Base-by-base conservation (phyloP, 108 stramenopile genomes). In the Epipyxis sp. region DNA sequence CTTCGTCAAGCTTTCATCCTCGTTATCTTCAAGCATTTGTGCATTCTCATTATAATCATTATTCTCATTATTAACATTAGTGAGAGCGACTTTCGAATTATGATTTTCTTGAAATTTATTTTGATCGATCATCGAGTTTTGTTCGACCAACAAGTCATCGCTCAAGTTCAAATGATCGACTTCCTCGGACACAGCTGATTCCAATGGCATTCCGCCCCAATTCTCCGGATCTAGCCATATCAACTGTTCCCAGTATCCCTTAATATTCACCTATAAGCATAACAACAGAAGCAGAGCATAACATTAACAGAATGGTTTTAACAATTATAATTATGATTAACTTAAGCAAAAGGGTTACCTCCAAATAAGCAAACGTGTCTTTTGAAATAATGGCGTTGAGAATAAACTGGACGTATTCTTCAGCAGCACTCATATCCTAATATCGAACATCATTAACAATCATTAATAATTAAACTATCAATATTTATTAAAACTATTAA, bases 181-280 rank as follows among this genome's bases (percentile, higher is more conserved):
- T 69, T 84, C 83, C 78, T 81, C 83, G 71, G 68, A 78, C 59
- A 88, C 86, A 25, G 77, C 78, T 57, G 88, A 82, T 58, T 91
- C 90, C 59, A 94, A 86, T 44, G 1, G 40, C 13, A 27, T 37
- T 20, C 59, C 27, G 3, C 25, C 30, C 0, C 85, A 98, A 77
- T 99, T 98, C 79, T 94, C 90, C 46, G 92, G 92, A 81, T 99
- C 95, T 46, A 96, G 78, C 71, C 93, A 98, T 30, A 99, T 41
- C 39, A 93, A 88, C 76, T 94, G 82, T 79, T 80, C 79, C 84
- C 84, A 85, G 39, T 45, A 77, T 67, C 32, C 42, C 81, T 79
- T 80, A 32, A 76, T 76, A 42, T n/a, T n/a, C n/a, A n/a, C n/a
- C n/a, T n/a, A n/a, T n/a, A n/a, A n/a, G n/a, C n/a, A n/a, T n/a